Evolutionary conservation across 2,329 filamentous ascomycete species (phyloP), one percentile per base, ranked within the genome.

Genomic region (Falciphora oryzae): DNA sequence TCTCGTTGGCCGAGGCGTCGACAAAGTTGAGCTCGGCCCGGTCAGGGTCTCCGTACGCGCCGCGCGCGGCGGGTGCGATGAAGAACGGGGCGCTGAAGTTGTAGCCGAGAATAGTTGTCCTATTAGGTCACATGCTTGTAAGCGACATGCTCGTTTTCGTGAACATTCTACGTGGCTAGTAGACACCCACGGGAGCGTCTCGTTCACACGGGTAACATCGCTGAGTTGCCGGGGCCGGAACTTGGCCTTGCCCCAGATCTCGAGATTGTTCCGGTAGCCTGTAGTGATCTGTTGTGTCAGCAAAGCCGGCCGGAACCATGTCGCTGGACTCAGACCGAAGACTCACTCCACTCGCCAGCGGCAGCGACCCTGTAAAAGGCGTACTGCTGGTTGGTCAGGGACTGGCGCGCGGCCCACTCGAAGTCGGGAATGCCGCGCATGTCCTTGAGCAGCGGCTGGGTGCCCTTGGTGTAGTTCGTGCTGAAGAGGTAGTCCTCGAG

Each of bases 331-430:
- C 1, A 22, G 7, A n/a, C 7, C 18, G 6, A 1, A 53, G 8
- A 58, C 57, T 28, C 28, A 31, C 38, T 72, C 79, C 78, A 83
- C 69, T 83, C 81, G 60, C 80, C 79, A 4, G 77, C 80, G 10
- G 80, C 79, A 22, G 77, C 81, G 65, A 77, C 79, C 32, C 80
- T 77, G 72, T 83, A 83, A 73, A 80, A 83, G 18, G 80, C 77
- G 66, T 81, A 83, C 32, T 77, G 69, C 28, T 76, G 73, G 35
- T 69, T 70, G 63, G 75, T 75, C 67, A 83, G 72, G 66, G 76
- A 73, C 64, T 79, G 76, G 16, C 78, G 75, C 25, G 80, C 81
- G 4, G 78, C 79, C 71, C 75, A 83, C 63, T 83, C 80, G 65
- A 83, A 83, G 71, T 83, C 81, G 10, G 79, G 79, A 16, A 83